Base-by-base conservation (phyloP, 2,329 filamentous ascomycete species). In the Fusarium continuum region DNA sequence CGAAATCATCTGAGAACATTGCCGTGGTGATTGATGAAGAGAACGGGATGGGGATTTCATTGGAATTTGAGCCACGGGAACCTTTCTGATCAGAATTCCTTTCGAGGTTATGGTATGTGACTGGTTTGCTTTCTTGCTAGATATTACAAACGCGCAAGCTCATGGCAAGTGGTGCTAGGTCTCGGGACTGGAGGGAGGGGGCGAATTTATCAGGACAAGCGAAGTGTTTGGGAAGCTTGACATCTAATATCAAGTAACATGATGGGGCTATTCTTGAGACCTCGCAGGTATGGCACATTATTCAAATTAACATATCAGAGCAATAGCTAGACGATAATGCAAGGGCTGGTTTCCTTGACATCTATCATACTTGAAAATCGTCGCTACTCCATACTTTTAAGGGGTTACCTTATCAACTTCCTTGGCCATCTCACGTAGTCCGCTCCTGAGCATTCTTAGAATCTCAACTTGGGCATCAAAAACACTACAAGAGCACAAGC, bases 391-490 rank as follows among this genome's bases (percentile, higher is more conserved):
- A n/a, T 40, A 20, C 17, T 19, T 39, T 29, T 22, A 5, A n/a
- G 13, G 17, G 16, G 23, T 23, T 8, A 35, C 4, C 8, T 32
- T 19, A 6, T 26, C 17, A 31, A 14, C 41, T 40, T 31, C 17
- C 17, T 26, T 22, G 14, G 16, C 8, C 38, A 32, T 13, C 32
- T 28, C 11, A 28, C 25, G 9, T 31, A 2, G 13, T 22, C 35
- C n/a, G n/a, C 17, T 41, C 38, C 22, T 22, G 19, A 45, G 16
- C n/a, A 38, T 10, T 25, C 49, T 41, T 80, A 97, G 72, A 97
- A 95, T 71, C 94, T 84, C 74, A 97, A 77, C 80, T 97, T 98
- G 0, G 94, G 94, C 73, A 92, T 80, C 45, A 94, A 83, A 79
- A 94, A 94, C 11, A 97, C 93, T 64, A 97, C 76, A 73, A 96